Base-by-base conservation (phyloP, 345 rosid species). In the Lepidium aucheri region DNA sequence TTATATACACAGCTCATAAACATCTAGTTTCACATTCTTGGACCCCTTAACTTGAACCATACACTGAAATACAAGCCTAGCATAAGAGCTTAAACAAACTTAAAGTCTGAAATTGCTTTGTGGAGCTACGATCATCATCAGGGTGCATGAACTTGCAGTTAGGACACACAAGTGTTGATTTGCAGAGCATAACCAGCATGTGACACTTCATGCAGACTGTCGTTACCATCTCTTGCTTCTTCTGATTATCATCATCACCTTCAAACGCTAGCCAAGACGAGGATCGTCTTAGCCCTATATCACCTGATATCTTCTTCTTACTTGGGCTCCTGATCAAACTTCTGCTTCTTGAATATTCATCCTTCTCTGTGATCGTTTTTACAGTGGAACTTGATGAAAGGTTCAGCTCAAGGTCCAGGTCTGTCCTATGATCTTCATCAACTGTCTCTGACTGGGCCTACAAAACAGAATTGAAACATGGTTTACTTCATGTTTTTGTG, bases 131-230 rank as follows among this genome's bases (percentile, higher is more conserved):
- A 51, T 82, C 81, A 13, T 74, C 81, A 13, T 75, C 73, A 35
- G 90, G 82, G 82, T 91, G 94, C 82, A 79, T 71, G 76, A 88
- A 91, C 59, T 88, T 91, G 88, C 97, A 91, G 76, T 84, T 91
- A 16, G 97, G 97, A 52, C 96, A 91, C 1, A 83, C 68, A 44
- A 83, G 97, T 39, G 88, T 78, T 11, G 91, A 81, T 76, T 77
- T 79, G 76, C 84, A 85, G 11, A 91, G 77, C 88, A 91, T 86
- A 79, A 91, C 96, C 76, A 91, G 57, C 96, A 91, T 82, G 68
- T 91, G 88, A 60, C 97, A 91, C 75, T 70, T 73, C 54, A 70
- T 78, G 69, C 97, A 91, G 43, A 84, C 97, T 5, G 82, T 84
- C 3, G 96, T 87, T 50, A 91, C 79, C 97, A 91, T 86, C 68